A percentile compares a stretch with the other conserved stretches of the same genome.
phyloP scores from a whole-genome alignment of 352 stramenopile genomes.

The Pythium biforme region DNA sequence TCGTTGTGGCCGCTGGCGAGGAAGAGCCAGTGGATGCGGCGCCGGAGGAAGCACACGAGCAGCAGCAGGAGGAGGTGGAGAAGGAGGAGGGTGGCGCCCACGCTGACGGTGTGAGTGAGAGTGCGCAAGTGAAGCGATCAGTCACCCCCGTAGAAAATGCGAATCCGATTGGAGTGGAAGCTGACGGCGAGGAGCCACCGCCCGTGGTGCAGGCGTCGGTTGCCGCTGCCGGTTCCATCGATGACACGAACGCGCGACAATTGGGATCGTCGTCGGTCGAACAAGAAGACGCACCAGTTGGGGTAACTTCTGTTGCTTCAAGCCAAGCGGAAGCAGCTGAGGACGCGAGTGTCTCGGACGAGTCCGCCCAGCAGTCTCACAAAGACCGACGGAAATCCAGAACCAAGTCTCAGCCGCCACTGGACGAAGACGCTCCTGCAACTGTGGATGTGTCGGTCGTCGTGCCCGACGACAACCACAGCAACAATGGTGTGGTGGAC shows the following conservation, averaged over 20 bases:
- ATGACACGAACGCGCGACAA: not conserved
- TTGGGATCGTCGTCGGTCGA: not conserved
- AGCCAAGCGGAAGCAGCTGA: not conserved
- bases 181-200: constrained; percentile 28
- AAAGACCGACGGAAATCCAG: not conserved
- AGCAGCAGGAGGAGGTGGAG: not conserved
- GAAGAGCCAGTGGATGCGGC: not conserved
- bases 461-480: not conserved
- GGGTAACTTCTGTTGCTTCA: not conserved
- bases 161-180: not conserved
- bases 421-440: not conserved
- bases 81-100: no score
- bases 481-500: constrained; percentile 27
- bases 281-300: not conserved
- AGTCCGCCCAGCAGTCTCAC: not conserved
- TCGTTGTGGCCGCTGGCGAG: not conserved
- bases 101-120: no score
- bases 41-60: not conserved
- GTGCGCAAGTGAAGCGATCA: no score
- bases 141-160: not conserved
- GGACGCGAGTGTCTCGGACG: not conserved
- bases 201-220: not conserved
- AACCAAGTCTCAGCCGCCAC: not conserved
- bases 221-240: no score
- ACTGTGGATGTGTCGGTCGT: not conserved